Percentiles rank a stretch among this genome's conserved stretches.
phyloP scores from a whole-genome alignment of 2,329 filamentous ascomycete species.

The Paracoccidioides brasiliensis region DNA sequence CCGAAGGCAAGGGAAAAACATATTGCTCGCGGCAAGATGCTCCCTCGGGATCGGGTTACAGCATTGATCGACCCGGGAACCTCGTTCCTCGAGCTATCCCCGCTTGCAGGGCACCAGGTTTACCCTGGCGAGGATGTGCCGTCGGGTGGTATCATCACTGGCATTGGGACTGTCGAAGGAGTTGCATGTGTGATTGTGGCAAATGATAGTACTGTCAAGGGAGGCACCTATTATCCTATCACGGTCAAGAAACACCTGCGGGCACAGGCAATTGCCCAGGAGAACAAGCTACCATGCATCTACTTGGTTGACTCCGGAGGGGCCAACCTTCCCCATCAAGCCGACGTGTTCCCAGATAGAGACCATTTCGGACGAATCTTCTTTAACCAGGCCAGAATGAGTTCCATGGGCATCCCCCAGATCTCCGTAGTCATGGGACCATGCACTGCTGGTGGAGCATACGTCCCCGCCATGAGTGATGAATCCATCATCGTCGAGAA shows the following conservation, averaged over 20 bases:
- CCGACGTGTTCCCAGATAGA: slow-evolving; percentile 86
- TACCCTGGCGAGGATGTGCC: slow-evolving; percentile 82
- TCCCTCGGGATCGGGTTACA: slow-evolving; percentile 77
- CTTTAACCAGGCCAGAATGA: slow-evolving; percentile 96
- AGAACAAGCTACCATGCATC: slow-evolving; percentile 74
- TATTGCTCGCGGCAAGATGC: slow-evolving; percentile 78
- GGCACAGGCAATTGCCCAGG: slow-evolving; percentile 77
- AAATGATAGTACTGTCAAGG: slow-evolving; percentile 95
- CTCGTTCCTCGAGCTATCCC: slow-evolving; percentile 82
- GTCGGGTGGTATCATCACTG: slow-evolving; percentile 82
- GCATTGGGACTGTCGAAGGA: slow-evolving; percentile 78
- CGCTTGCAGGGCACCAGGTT: slow-evolving; percentile 74
- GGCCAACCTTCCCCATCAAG: slow-evolving; percentile 87
- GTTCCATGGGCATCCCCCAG: slow-evolving; percentile 74
- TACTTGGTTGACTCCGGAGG: slow-evolving; percentile 95
- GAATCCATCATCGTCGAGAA: slow-evolving; percentile 93
- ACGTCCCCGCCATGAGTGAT: slow-evolving; percentile 94
- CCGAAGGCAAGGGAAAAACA: slow-evolving; percentile 81
- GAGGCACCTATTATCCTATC: slow-evolving; percentile 91
- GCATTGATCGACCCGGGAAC: slow-evolving; percentile 80
- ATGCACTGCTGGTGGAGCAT: slow-evolving; percentile 89
- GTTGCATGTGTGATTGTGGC: slow-evolving; percentile 87
- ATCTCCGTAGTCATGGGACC: slow-evolving; percentile 94
- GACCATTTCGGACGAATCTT: slow-evolving; percentile 97
- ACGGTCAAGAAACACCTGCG: slow-evolving; percentile 96